Evolutionary conservation across 345 rosid species (phyloP).

Genomic region (Brassica nigra): DNA sequence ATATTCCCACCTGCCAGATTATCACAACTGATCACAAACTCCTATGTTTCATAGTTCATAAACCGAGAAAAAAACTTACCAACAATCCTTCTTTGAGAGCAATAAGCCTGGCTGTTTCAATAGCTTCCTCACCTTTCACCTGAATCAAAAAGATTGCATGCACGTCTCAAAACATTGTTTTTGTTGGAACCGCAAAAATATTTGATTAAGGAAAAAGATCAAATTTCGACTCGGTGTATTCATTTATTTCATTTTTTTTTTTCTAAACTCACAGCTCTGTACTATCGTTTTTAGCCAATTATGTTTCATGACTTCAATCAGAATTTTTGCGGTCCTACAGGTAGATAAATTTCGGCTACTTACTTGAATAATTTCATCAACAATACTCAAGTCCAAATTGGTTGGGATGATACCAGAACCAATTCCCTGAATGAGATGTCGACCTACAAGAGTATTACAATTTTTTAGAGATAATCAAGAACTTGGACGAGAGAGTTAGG

Average conservation of each 20-base stretch:
- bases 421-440: conserved; percentile 64
- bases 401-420: conserved; percentile 82
- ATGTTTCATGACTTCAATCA: not conserved
- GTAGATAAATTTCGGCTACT: conserved; percentile 23
- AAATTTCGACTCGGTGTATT: not conserved
- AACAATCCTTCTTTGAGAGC: conserved; percentile 61
- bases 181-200: not conserved
- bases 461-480: not conserved
- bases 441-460: conserved; percentile 37
- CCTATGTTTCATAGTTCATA: not conserved
- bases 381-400: conserved; percentile 61
- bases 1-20: conserved; percentile 61
- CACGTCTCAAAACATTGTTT: not conserved
- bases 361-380: conserved; percentile 84
- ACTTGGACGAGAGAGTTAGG: not conserved
- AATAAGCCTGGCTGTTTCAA: conserved; percentile 56
- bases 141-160: conserved; percentile 17
- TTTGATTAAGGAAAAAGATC: not conserved
- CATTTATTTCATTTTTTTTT: too few relatives aligned
- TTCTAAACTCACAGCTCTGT: not conserved
- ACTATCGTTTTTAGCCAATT: not conserved
- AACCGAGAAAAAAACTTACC: conserved; percentile 29
- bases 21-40: not conserved
- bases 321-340: not conserved
- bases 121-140: conserved; percentile 54